Evolutionary conservation across 139 green algal genomes (phyloP).

Genomic region (Diplosphaera chodatii): DNA sequence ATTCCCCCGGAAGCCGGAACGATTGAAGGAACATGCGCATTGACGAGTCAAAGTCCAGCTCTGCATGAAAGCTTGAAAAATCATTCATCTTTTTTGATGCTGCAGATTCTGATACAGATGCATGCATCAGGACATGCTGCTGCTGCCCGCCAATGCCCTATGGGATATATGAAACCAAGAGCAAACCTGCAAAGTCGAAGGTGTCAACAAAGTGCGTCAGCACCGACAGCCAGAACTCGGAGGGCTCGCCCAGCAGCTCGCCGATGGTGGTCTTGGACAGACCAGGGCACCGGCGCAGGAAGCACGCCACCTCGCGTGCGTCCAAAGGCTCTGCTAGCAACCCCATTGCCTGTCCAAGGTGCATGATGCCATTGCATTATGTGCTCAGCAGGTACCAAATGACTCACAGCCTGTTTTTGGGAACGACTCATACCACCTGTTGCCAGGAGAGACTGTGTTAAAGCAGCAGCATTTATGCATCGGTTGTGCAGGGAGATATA

Average conservation of each 20-base stretch:
- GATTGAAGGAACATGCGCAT: conserved; percentile 69
- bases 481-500: no score
- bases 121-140: no score
- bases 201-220: conserved; percentile 53
- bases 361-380: no score
- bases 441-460: no score
- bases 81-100: no score
- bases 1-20: conserved; percentile 74
- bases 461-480: no score
- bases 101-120: no score
- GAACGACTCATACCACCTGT: no score
- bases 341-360: conserved; percentile 61
- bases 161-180: no score
- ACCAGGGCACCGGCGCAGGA: conserved; percentile 79
- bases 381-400: no score
- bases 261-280: conserved; percentile 84
- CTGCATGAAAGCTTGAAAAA: conserved; percentile 8
- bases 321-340: conserved; percentile 66
- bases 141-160: no score
- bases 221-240: conserved; percentile 76
- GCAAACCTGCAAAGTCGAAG: conserved; percentile 75
- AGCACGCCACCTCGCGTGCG: conserved; percentile 54
- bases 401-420: no score
- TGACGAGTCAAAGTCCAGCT: conserved; percentile 65
- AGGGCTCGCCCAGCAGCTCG: conserved; percentile 86